A percentile compares a stretch with the other conserved stretches of the same genome.
Evolutionary conservation across 2,329 filamentous ascomycete species (phyloP).

Genomic region (Fusarium sp.): DNA sequence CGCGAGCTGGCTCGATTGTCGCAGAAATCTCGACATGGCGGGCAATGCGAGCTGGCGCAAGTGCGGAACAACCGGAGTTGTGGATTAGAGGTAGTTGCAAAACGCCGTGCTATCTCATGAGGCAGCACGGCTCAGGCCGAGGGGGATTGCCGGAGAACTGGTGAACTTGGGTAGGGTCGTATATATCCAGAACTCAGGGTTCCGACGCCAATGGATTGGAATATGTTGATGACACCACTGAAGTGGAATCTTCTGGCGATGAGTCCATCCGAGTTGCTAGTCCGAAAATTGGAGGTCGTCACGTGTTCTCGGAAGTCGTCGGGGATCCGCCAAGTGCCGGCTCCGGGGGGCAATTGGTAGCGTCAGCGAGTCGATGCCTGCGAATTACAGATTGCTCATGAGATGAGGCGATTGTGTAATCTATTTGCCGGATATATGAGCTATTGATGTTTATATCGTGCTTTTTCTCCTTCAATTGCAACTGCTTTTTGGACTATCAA

Average conservation of each 20-base stretch:
- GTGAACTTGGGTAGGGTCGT: conserved; percentile 11
- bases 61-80: conserved; percentile 50
- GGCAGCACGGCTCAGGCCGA: conserved; percentile 38
- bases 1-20: conserved; percentile 74
- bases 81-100: conserved; percentile 29
- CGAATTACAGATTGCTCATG: conserved; percentile 4
- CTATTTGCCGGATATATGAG: not conserved
- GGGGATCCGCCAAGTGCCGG: conserved; percentile 21
- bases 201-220: conserved; percentile 34
- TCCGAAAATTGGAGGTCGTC: conserved; percentile 46
- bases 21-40: conserved; percentile 73
- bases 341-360: not conserved
- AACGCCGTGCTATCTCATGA: conserved; percentile 48
- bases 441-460: not conserved
- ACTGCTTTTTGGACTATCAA: not conserved
- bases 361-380: conserved; percentile 33
- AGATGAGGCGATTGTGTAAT: not conserved
- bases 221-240: conserved; percentile 45
- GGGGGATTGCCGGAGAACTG: conserved; percentile 6
- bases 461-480: not conserved
- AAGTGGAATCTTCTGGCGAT: conserved; percentile 42
- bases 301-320: conserved; percentile 40
- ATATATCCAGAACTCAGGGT: conserved; percentile 28
- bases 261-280: conserved; percentile 40
- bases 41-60: conserved; percentile 44